Evolutionary conservation across 78 protist species (phyloP).

Genomic region (Trichosphaerium sp.): DNA sequence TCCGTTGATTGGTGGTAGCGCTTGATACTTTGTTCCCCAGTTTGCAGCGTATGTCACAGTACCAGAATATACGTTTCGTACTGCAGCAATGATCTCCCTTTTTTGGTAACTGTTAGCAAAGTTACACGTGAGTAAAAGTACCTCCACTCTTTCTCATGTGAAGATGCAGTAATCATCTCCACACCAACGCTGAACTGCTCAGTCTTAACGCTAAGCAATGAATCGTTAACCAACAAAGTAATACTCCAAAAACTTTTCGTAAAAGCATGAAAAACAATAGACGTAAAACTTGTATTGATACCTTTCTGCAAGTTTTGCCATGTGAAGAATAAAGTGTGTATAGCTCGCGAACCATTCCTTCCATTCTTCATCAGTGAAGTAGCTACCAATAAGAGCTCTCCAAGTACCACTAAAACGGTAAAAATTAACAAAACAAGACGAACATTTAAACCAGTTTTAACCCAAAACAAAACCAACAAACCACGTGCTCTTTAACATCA

Average conservation of each 20-base stretch:
- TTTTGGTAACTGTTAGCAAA: background rate
- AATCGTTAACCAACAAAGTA: no score
- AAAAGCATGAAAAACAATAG: no score
- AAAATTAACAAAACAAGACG: no score
- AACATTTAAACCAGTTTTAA: no score
- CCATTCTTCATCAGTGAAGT: constrained; percentile 19
- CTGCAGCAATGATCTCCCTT: background rate
- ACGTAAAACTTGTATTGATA: no score
- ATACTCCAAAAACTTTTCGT: no score
- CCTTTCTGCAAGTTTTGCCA: constrained; percentile 10
- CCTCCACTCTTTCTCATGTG: background rate
- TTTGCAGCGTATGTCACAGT: constrained; percentile 17
- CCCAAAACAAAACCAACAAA: no score
- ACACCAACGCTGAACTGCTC: constrained; percentile 15
- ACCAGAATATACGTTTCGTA: constrained; percentile 19
- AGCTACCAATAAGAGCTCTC: constrained; percentile 36
- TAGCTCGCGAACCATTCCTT: constrained; percentile 29
- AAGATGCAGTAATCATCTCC: constrained; percentile 13
- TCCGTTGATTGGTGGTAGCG: no score
- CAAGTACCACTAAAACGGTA: no score
- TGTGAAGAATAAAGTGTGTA: background rate
- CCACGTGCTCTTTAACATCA: constrained; percentile 20
- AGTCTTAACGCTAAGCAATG: no score
- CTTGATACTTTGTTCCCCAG: no score
- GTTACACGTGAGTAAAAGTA: background rate